Evolutionary conservation across 805 yeast species (phyloP).

Genomic region (Saturnispora dispora): DNA sequence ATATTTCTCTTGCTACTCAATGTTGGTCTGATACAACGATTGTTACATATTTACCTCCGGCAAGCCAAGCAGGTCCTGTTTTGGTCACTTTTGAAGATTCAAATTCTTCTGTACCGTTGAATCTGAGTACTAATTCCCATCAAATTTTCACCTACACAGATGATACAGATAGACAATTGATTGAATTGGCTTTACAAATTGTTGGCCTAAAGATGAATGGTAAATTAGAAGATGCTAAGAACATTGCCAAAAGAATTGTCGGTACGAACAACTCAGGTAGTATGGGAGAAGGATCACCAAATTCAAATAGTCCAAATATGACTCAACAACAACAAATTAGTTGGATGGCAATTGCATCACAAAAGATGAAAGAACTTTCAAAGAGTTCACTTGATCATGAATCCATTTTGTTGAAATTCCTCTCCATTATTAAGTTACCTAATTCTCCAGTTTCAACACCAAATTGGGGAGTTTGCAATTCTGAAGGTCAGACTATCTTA

Average conservation of each 20-base stretch:
- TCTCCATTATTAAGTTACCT: conserved; percentile 53
- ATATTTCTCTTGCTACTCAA: conserved; percentile 72
- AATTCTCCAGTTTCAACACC: conserved; percentile 53
- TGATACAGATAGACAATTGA: conserved; percentile 89
- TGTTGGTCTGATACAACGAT: conserved; percentile 95
- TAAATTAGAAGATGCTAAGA: conserved; percentile 85
- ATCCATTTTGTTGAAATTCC: conserved; percentile 40
- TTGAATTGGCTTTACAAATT: conserved; percentile 91
- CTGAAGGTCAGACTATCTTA: conserved; percentile 78
- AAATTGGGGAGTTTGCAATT: conserved; percentile 73
- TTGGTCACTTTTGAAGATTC: conserved; percentile 60
- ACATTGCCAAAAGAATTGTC: conserved; percentile 85
- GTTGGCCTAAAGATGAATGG: conserved; percentile 98
- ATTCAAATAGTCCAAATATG: conserved; percentile 10
- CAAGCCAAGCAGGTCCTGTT: conserved; percentile 83
- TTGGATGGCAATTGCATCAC: conserved; percentile 48
- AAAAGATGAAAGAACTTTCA: conserved; percentile 40
- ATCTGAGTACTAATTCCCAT: conserved; percentile 23
- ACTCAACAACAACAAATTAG: conserved; percentile 18
- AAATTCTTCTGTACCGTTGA: conserved; percentile 7
- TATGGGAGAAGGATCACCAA: conserved; percentile 3
- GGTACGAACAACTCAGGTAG: conserved; percentile 37
- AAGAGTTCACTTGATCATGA: conserved; percentile 37
- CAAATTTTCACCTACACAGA: conserved; percentile 85
- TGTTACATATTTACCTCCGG: conserved; percentile 90